Evolutionary conservation across 257 asterid species (phyloP), one percentile per base, ranked within the genome.

Genomic region (Jacaranda mimosifolia): DNA sequence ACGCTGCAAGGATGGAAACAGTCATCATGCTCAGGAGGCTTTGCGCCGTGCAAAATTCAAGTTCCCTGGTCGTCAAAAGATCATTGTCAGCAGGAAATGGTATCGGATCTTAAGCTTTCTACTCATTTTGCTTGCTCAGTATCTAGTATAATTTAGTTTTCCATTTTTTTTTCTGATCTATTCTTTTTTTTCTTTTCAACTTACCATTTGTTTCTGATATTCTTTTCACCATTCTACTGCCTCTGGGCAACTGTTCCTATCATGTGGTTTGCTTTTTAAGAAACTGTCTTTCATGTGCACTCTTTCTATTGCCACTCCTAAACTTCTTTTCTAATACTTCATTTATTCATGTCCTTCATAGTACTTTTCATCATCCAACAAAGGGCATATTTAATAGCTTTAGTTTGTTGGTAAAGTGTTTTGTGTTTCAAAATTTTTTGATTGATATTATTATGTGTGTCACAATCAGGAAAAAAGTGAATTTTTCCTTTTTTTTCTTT

Each of bases 71-170:
- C 81, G 80, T 5, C 80, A 76, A 60, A 76, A 67, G 73, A 68
- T 76, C 49, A 69, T 77, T 4, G 65, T 77, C 60, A 70, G 82
- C 77, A 78, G 82, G 69, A 70, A 78, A 78, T 78, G 81, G 81
- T 77, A 77, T 52, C 58, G 19, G 52, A 74, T 68, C 36, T 26
- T 26, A 18, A 56, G 10, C 9, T n/a, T 36, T 39, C 43, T 77
- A 18, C 64, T 21, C 26, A 19, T n/a, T 17, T 65, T 65, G 53
- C 38, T n/a, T 68, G 13, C 21, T 7, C n/a, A 4, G 39, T 21
- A 59, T 19, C 14, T 59, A 7, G 65, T 59, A 19, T 9, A 59
- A 18, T 57, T 59, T 26, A 4, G 1, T 17, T 59, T 9, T 19
- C 17, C n/a, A 9, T 10, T 59, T 32, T 5, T 59, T 59, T 21